These are phyloP conservation scores for Boehmeria nivea DNA, from an alignment of 306 rosid species.

Conservation along the genomic window DNA sequence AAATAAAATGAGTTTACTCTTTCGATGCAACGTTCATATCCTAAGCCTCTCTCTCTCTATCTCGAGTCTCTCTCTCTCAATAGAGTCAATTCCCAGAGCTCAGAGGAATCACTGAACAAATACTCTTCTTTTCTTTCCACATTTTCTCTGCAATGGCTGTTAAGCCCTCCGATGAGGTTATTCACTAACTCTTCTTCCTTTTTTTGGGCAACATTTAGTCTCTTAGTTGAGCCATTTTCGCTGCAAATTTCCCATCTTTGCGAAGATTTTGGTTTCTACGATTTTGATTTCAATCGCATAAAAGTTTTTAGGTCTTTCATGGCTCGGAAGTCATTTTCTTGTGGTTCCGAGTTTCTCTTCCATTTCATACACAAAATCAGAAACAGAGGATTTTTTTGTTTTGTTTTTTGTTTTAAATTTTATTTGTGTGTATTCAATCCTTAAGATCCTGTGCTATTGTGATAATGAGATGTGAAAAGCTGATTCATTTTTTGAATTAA, in stretches of 20 bases:
- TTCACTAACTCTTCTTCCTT: slow-evolving; percentile 2
- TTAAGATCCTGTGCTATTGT: too few relatives aligned
- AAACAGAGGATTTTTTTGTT: too few relatives aligned
- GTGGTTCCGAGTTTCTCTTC: too few relatives aligned
- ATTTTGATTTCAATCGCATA: slow-evolving; percentile 21
- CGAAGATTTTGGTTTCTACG: neutral
- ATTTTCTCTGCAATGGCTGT: slow-evolving; percentile 33
- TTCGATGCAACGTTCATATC: slow-evolving; percentile 39
- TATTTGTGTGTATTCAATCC: too few relatives aligned
- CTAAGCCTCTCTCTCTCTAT: slow-evolving; percentile 9
- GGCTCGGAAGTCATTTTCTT: too few relatives aligned
- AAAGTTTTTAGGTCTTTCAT: too few relatives aligned
- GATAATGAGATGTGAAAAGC: too few relatives aligned
- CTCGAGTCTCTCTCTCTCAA: neutral
- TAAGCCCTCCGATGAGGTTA: slow-evolving; percentile 41
- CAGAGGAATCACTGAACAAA: slow-evolving; percentile 12
- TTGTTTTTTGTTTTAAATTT: too few relatives aligned
- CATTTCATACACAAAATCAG: too few relatives aligned
- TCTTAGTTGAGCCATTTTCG: neutral
- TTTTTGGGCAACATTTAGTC: neutral
- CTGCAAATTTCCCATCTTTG: neutral
- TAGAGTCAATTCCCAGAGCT: slow-evolving; percentile 5
- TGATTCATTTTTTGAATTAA: too few relatives aligned
- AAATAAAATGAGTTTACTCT: slow-evolving; percentile 1
- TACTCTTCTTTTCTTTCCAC: neutral